phyloP scores from a whole-genome alignment of 768 basidiomycete genomes.

The Xanthoconium stramineum region DNA sequence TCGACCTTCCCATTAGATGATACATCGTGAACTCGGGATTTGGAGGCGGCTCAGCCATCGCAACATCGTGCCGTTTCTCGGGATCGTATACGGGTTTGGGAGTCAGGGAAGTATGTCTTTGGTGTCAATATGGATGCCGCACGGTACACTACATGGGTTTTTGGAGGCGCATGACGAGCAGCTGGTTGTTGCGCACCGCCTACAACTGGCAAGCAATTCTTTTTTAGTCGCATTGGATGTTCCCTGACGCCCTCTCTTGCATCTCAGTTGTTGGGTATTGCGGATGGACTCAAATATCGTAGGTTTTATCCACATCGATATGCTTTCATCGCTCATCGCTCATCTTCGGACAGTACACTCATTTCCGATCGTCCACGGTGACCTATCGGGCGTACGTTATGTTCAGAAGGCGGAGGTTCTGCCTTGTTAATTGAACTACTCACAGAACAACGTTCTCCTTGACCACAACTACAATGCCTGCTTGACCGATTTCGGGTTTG shows the following conservation, averaged over 20 bases:
- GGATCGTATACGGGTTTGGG: conserved; percentile 2
- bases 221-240: neutral
- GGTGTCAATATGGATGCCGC: conserved; percentile 9
- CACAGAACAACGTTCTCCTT: conserved; percentile 10
- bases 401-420: neutral
- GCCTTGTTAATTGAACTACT: neutral
- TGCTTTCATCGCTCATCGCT: neutral
- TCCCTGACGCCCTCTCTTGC: neutral
- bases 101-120: conserved; percentile 1
- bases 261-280: conserved; percentile 6
- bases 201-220: conserved; percentile 2
- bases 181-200: neutral
- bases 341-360: conserved; percentile 1
- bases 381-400: conserved; percentile 1
- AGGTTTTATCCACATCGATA: neutral
- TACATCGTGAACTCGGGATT: conserved; percentile 5
- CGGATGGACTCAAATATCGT: conserved; percentile 9
- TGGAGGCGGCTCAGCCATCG: conserved; percentile 3
- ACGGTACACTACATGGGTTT: conserved; percentile 4
- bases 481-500: conserved; percentile 7
- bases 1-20: neutral
- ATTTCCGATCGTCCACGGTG: conserved; percentile 10
- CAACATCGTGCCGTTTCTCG: conserved; percentile 3
- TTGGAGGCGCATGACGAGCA: neutral
- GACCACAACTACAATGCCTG: conserved; percentile 3